A percentile compares a stretch with the other conserved stretches of the same genome.
phyloP scores from a whole-genome alignment of 768 basidiomycete genomes.

The Aureoboletus auriporus region DNA sequence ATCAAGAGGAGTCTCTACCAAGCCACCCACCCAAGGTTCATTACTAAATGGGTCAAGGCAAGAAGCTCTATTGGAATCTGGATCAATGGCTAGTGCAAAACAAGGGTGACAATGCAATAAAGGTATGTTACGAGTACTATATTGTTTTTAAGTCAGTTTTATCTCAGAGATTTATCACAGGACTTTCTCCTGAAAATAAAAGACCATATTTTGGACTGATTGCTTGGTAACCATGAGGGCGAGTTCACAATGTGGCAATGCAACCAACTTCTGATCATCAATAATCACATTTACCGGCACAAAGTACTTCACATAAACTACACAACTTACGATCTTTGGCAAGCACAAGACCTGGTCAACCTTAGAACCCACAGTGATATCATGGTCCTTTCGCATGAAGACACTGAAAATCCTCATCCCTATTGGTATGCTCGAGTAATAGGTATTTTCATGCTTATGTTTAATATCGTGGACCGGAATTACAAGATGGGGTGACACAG shows the following conservation, averaged over 20 bases:
- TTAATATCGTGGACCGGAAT: neutral
- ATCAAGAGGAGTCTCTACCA: neutral
- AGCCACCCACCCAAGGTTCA: neutral
- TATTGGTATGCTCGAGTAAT: slow-evolving; percentile 33
- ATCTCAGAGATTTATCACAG: neutral
- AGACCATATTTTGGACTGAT: neutral
- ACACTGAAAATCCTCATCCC: slow-evolving; percentile 33
- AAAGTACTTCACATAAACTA: slow-evolving; percentile 27
- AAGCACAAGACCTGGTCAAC: slow-evolving; percentile 38
- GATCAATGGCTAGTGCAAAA: neutral
- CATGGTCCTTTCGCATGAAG: slow-evolving; percentile 31
- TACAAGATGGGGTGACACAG: neutral
- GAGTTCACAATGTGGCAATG: neutral
- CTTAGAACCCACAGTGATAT: slow-evolving; percentile 33
- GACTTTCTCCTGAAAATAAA: neutral
- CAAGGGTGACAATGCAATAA: neutral
- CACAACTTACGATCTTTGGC: slow-evolving; percentile 26
- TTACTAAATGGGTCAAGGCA: neutral
- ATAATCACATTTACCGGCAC: slow-evolving; percentile 25
- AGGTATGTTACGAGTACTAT: neutral
- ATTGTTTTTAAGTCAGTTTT: too few relatives aligned
- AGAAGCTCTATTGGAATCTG: neutral
- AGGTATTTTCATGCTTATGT: slow-evolving; percentile 3
- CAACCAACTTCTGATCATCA: slow-evolving; percentile 5
- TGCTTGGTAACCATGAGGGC: neutral